Percentiles rank a stretch among this genome's conserved stretches.
These are phyloP conservation scores for Lactifluus rugatus DNA, from an alignment of 768 basidiomycete species.

Conservation along the genomic window DNA sequence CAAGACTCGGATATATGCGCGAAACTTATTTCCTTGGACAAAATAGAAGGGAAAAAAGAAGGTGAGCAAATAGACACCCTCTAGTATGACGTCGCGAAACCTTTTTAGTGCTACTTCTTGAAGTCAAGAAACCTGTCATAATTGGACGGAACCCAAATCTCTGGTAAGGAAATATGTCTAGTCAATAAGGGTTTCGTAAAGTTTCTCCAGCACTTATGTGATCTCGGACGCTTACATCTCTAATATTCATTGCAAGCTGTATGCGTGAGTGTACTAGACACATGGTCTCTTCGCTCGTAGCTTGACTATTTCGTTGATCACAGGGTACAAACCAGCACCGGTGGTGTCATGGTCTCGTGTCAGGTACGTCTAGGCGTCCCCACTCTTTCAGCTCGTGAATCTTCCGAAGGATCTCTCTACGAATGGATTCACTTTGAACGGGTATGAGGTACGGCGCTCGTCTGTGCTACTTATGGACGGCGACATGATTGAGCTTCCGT, in stretches of 20 bases:
- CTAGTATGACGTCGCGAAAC: not conserved
- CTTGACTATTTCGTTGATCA: not conserved
- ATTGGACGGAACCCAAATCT: slow-evolving; percentile 64
- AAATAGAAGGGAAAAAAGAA: slow-evolving; percentile 53
- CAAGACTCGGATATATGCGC: slow-evolving; percentile 58
- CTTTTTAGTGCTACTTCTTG: slow-evolving; percentile 45
- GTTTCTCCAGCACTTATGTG: slow-evolving; percentile 42
- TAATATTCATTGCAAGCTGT: slow-evolving; percentile 64
- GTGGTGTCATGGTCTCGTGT: slow-evolving; percentile 70
- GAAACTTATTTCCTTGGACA: slow-evolving; percentile 49
- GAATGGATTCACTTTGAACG: slow-evolving; percentile 67
- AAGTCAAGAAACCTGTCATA: slow-evolving; percentile 49
- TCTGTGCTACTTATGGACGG: slow-evolving; percentile 71
- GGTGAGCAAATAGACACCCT: slow-evolving; percentile 29
- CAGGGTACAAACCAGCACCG: slow-evolving; percentile 61
- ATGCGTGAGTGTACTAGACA: slow-evolving; percentile 50
- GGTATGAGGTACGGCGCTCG: slow-evolving; percentile 53
- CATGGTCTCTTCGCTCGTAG: not conserved
- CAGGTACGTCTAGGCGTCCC: slow-evolving; percentile 37
- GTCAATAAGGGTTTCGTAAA: not conserved
- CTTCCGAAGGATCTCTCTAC: slow-evolving; percentile 56
- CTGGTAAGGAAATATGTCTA: slow-evolving; percentile 36
- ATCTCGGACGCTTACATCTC: slow-evolving; percentile 56
- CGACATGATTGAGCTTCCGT: slow-evolving; percentile 57
- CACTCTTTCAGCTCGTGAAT: not conserved